These are phyloP conservation scores for Fusarium coffeatum DNA, from an alignment of 2,329 filamentous ascomycete genomes.

Conservation along the genomic window DNA sequence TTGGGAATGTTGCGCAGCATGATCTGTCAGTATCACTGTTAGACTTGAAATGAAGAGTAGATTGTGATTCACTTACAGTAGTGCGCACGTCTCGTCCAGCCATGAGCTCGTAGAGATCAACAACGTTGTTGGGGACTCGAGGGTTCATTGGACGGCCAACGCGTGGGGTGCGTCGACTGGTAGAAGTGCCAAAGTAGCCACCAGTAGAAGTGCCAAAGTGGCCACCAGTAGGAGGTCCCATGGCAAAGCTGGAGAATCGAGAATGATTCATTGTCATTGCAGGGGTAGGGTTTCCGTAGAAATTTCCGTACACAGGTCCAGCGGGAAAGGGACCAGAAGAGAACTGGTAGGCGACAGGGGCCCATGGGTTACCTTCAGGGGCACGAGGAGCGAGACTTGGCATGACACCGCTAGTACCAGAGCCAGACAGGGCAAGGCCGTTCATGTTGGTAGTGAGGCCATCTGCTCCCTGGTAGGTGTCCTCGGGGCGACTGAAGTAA, in stretches of 20 bases:
- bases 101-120: constrained; percentile 55
- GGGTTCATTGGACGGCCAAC: background rate
- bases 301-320: constrained; percentile 46
- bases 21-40: constrained; percentile 64
- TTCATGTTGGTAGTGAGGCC: constrained; percentile 35
- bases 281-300: constrained; percentile 48
- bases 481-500: background rate
- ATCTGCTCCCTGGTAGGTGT: background rate
- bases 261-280: constrained; percentile 54
- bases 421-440: constrained; percentile 23
- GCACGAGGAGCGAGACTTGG: constrained; percentile 29
- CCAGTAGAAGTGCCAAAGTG: background rate
- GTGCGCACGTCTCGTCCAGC: constrained; percentile 79
- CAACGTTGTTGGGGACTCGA: constrained; percentile 63
- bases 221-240: background rate
- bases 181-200: constrained; percentile 22
- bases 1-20: constrained; percentile 97
- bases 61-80: constrained; percentile 64
- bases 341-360: constrained; percentile 44
- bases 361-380: constrained; percentile 14
- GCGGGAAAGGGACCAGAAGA: constrained; percentile 12
- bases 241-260: constrained; percentile 10
- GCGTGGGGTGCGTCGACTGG: constrained; percentile 34
- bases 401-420: background rate
- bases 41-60: background rate